Conservation (phyloP, 148 eudicot genomes). For the Rheum nobile region DNA sequence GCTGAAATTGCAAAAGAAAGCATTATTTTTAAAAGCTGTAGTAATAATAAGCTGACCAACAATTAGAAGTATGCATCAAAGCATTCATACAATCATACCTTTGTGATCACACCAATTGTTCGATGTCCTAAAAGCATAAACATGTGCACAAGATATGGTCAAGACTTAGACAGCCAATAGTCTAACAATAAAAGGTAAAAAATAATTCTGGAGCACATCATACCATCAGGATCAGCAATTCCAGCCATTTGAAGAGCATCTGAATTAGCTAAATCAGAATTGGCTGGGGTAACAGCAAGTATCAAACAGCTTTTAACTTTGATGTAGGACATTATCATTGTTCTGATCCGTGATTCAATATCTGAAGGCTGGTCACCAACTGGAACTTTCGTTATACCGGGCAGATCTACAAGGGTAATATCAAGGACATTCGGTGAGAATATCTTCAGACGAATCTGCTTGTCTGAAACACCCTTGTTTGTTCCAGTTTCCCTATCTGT, state of each 20-base stretch:
- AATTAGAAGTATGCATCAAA: neutral
- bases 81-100: slow-evolving; percentile 16
- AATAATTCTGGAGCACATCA: neutral
- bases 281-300: slow-evolving; percentile 46
- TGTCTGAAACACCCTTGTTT: slow-evolving; percentile 61
- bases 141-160: slow-evolving; percentile 1
- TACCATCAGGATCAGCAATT: slow-evolving; percentile 46
- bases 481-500: slow-evolving; percentile 63
- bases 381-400: slow-evolving; percentile 75
- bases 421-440: slow-evolving; percentile 71
- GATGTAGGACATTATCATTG: slow-evolving; percentile 65
- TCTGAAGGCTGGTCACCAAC: slow-evolving; percentile 86
- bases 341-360: slow-evolving; percentile 62
- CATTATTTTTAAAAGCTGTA: neutral
- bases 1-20: slow-evolving; percentile 15
- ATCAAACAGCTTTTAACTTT: slow-evolving; percentile 34
- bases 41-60: neutral
- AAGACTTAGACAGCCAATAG: neutral
- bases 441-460: slow-evolving; percentile 61
- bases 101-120: slow-evolving; percentile 51
- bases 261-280: slow-evolving; percentile 48
- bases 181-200: neutral
- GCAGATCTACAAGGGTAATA: slow-evolving; percentile 66
- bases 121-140: slow-evolving; percentile 24
- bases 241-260: slow-evolving; percentile 51